phyloP scores from a whole-genome alignment of 179 eudicot genomes.

The Patellifolia procumbens region DNA sequence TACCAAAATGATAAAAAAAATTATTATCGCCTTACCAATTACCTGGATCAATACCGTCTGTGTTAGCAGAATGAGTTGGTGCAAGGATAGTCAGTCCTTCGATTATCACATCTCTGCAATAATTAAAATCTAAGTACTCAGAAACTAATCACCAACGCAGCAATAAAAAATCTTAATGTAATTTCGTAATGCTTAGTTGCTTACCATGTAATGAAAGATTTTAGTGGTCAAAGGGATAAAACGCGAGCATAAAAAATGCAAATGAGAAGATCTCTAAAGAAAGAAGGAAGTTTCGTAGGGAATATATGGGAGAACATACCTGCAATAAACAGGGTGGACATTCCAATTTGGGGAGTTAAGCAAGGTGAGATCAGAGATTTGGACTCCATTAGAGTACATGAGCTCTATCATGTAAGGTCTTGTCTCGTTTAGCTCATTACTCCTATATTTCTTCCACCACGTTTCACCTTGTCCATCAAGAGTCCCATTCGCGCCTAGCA shows the following conservation, averaged over 20 bases:
- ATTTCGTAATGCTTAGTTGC: no score
- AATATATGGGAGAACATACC: slow-evolving; percentile 30
- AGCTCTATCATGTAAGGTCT: slow-evolving; percentile 71
- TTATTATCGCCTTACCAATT: not conserved
- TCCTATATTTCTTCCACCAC: slow-evolving; percentile 72
- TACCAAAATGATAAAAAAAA: no score
- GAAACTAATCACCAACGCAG: not conserved
- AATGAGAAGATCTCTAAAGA: no score
- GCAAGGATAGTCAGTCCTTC: slow-evolving; percentile 67
- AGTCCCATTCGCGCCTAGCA: slow-evolving; percentile 63
- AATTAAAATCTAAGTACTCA: no score
- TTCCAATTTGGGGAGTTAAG: slow-evolving; percentile 74
- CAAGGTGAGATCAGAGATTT: slow-evolving; percentile 65
- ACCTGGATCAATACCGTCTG: slow-evolving; percentile 88
- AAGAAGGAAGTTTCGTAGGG: not conserved
- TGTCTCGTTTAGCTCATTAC: slow-evolving; percentile 60
- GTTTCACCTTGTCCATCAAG: slow-evolving; percentile 64
- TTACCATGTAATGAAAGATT: no score
- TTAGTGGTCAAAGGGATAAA: no score
- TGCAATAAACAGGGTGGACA: slow-evolving; percentile 76
- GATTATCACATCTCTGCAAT: slow-evolving; percentile 58
- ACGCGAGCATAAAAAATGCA: no score
- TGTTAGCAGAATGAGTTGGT: slow-evolving; percentile 65
- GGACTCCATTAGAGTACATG: slow-evolving; percentile 60
- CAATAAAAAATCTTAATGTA: no score